Evolutionary conservation across 2,329 filamentous ascomycete genomes (phyloP).

Genomic region (Hortaea werneckii): DNA sequence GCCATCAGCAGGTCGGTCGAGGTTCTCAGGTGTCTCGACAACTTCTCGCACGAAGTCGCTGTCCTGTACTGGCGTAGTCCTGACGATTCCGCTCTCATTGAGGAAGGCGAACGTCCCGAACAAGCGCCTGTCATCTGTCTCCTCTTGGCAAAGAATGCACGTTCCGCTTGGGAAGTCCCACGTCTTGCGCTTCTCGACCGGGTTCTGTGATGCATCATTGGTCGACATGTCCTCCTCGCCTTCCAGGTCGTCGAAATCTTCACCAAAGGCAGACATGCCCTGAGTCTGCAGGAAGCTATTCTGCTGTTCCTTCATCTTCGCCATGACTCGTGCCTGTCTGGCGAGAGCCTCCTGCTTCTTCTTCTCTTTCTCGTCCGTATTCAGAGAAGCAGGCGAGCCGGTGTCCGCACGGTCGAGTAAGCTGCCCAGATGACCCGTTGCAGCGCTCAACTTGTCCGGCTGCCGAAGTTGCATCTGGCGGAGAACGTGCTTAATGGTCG

Average conservation of each 20-base stretch:
- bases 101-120: slow-evolving; percentile 92
- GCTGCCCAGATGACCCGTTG: slow-evolving; percentile 50
- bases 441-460: slow-evolving; percentile 60
- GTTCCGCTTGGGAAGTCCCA: slow-evolving; percentile 91
- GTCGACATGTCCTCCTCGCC: slow-evolving; percentile 29
- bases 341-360: slow-evolving; percentile 88
- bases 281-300: slow-evolving; percentile 89
- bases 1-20: slow-evolving; percentile 75
- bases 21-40: slow-evolving; percentile 62
- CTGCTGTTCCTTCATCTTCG: slow-evolving; percentile 94
- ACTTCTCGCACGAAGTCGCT: slow-evolving; percentile 77
- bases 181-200: slow-evolving; percentile 52
- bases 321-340: slow-evolving; percentile 89
- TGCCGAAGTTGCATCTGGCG: slow-evolving; percentile 76
- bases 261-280: slow-evolving; percentile 78
- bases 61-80: slow-evolving; percentile 76
- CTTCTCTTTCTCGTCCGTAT: slow-evolving; percentile 57
- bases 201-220: slow-evolving; percentile 49
- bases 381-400: slow-evolving; percentile 62
- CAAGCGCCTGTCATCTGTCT: slow-evolving; percentile 76
- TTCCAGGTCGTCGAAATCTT: slow-evolving; percentile 65
- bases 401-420: slow-evolving; percentile 71
- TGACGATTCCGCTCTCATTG: slow-evolving; percentile 72
- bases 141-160: slow-evolving; percentile 93
- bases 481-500: slow-evolving; percentile 75